Evolutionary conservation across 2,329 filamentous ascomycete genomes (phyloP).

Genomic region (Hymenoscyphus albidus): DNA sequence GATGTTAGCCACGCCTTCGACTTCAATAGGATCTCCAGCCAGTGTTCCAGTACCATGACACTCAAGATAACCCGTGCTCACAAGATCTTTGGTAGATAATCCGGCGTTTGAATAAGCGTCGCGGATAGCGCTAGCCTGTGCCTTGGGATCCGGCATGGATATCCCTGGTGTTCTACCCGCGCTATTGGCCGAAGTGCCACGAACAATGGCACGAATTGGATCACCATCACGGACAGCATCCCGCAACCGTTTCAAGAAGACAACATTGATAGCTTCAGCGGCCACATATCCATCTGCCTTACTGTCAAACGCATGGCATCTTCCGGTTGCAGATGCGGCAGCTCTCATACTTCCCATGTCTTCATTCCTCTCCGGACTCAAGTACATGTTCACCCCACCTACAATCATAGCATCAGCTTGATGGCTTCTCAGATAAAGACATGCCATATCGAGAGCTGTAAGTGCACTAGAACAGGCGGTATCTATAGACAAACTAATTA

Average conservation of each 20-base stretch:
- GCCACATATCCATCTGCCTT: conserved; percentile 58
- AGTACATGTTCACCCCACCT: conserved; percentile 29
- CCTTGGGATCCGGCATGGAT: conserved; percentile 38
- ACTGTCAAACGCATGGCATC: conserved; percentile 29
- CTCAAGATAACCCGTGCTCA: conserved; percentile 19
- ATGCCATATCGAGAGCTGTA: conserved; percentile 45
- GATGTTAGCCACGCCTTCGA: conserved; percentile 7
- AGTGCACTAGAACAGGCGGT: conserved; percentile 54
- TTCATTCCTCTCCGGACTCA: conserved; percentile 5
- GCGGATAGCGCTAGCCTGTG: conserved; percentile 31
- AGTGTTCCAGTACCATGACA: conserved; percentile 21
- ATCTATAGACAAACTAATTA: conserved; percentile 45
- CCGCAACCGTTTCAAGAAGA: conserved; percentile 54
- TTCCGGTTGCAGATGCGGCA: conserved; percentile 8
- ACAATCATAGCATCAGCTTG: conserved; percentile 37
- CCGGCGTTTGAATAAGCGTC: conserved; percentile 30
- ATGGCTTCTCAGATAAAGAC: conserved; percentile 43
- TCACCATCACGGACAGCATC: conserved; percentile 57
- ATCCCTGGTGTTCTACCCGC: conserved; percentile 44
- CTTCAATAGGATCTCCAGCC: conserved; percentile 16
- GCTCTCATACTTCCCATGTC: conserved; percentile 2
- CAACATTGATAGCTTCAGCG: conserved; percentile 55
- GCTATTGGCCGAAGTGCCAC: conserved; percentile 50
- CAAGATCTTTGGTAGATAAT: background rate
- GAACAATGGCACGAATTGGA: conserved; percentile 51